Percentiles rank a stretch among this genome's conserved stretches.
These are phyloP conservation scores for Keithomyces neogunnii DNA, from an alignment of 2,329 filamentous ascomycete species.

Conservation along the genomic window DNA sequence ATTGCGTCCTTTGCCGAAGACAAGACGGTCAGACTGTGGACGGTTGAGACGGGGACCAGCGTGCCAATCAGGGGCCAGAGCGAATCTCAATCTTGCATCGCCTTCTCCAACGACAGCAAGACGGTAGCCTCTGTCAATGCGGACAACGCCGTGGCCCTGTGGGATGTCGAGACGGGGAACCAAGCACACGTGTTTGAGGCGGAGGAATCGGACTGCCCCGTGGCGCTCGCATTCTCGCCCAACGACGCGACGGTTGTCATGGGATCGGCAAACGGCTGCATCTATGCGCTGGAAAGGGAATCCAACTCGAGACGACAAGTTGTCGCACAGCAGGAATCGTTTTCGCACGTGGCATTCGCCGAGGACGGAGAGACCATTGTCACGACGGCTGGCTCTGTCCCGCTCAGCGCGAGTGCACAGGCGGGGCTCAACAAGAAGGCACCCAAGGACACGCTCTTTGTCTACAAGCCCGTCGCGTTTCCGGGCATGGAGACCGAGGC, in stretches of 20 bases:
- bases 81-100: slow-evolving; percentile 6
- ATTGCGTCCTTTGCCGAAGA: slow-evolving; percentile 13
- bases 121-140: slow-evolving; percentile 9
- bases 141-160: slow-evolving; percentile 10
- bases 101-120: slow-evolving; percentile 11
- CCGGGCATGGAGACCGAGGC: slow-evolving; percentile 9
- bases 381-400: slow-evolving; percentile 7
- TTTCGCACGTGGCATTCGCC: slow-evolving; percentile 6
- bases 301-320: slow-evolving; percentile 5
- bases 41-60: slow-evolving; percentile 4
- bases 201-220: slow-evolving; percentile 2
- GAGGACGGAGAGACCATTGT: slow-evolving; percentile 5
- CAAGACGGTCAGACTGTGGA: slow-evolving; percentile 12
- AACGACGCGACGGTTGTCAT: slow-evolving; percentile 6
- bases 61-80: slow-evolving; percentile 13
- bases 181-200: slow-evolving; percentile 3
- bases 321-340: slow-evolving; percentile 7
- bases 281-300: slow-evolving; percentile 6
- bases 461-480: slow-evolving; percentile 8
- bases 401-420: slow-evolving; percentile 1
- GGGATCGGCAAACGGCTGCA: slow-evolving; percentile 5
- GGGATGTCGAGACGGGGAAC: slow-evolving; percentile 8
- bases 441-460: slow-evolving; percentile 5
- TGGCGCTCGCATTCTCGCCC: slow-evolving; percentile 4
- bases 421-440: slow-evolving; percentile 4